phyloP scores from a whole-genome alignment of 139 green algal genomes.

The Chlorella vulgaris region DNA sequence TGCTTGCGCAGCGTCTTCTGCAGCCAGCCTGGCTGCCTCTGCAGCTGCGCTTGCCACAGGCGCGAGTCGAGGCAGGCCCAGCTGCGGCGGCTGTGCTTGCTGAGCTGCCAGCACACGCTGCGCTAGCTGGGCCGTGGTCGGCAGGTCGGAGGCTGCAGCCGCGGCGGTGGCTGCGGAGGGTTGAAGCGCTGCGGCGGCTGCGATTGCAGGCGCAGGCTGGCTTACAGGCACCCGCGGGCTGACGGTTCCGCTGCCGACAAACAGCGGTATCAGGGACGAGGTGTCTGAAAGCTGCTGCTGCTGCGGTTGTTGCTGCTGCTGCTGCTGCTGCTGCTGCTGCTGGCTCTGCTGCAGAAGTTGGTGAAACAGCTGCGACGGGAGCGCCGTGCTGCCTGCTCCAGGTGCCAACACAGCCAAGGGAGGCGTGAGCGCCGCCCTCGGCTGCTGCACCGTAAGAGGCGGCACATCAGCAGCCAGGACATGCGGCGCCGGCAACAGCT shows the following conservation, averaged over 20 bases:
- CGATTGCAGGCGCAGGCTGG: background rate
- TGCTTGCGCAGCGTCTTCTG: background rate
- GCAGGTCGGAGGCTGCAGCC: background rate
- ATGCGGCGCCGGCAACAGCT: background rate
- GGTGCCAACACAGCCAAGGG: no score
- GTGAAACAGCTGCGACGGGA: background rate
- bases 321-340: background rate
- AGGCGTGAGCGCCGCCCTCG: no score
- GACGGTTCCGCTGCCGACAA: slow-evolving; percentile 21
- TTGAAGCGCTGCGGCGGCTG: background rate
- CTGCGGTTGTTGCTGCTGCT: background rate
- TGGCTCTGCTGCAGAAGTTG: background rate
- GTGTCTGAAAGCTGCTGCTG: slow-evolving; percentile 2
- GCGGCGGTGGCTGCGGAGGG: background rate
- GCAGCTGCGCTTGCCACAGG: background rate
- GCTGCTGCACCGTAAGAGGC: no score
- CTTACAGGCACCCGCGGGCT: background rate
- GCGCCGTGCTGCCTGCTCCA: background rate
- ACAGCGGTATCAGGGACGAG: background rate
- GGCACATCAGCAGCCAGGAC: background rate
- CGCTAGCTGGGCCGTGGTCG: no score
- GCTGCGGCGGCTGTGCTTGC: background rate
- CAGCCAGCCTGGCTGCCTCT: background rate
- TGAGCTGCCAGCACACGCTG: background rate
- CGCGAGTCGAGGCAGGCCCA: background rate